Evolutionary conservation across 441 rosid species (phyloP).

Genomic region (Isatis lusitanica): DNA sequence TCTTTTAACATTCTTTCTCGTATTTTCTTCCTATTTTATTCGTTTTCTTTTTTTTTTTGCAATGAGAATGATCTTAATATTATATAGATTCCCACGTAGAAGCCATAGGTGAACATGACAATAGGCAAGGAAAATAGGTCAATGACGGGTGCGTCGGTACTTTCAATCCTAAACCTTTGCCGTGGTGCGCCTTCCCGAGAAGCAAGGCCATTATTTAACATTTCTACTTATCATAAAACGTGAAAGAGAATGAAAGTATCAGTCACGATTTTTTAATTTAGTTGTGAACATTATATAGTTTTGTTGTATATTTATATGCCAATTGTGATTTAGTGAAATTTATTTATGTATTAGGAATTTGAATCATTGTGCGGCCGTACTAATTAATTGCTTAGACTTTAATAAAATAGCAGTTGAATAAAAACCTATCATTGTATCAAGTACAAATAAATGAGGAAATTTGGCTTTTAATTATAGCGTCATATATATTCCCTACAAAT

Average conservation of each 20-base stretch:
- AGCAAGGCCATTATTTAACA: not conserved
- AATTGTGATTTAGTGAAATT: not conserved
- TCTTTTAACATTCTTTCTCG: slow-evolving; percentile 15
- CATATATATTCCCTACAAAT: not conserved
- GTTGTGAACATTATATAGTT: slow-evolving; percentile 15
- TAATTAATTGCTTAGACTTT: slow-evolving; percentile 22
- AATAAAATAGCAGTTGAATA: slow-evolving; percentile 21
- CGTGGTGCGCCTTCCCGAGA: slow-evolving; percentile 11
- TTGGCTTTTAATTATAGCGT: slow-evolving; percentile 8
- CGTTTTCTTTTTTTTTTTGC: not conserved
- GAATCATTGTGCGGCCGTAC: slow-evolving; percentile 28
- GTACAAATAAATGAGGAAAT: slow-evolving; percentile 18
- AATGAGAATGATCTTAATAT: not conserved
- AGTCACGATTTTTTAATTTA: not conserved
- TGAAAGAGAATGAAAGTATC: slow-evolving; percentile 2
- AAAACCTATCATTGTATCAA: slow-evolving; percentile 21
- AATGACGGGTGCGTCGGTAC: not conserved
- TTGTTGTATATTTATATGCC: slow-evolving; percentile 2
- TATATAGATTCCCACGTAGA: not conserved
- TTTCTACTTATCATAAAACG: not conserved
- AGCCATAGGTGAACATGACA: not conserved
- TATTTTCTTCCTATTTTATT: not conserved
- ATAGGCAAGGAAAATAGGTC: slow-evolving; percentile 4
- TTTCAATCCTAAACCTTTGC: not conserved
- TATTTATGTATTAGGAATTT: not conserved